Percentiles rank a stretch among this genome's conserved stretches.
These are phyloP conservation scores for Ceratonia siliqua DNA, from an alignment of 306 rosid species.

Conservation along the genomic window DNA sequence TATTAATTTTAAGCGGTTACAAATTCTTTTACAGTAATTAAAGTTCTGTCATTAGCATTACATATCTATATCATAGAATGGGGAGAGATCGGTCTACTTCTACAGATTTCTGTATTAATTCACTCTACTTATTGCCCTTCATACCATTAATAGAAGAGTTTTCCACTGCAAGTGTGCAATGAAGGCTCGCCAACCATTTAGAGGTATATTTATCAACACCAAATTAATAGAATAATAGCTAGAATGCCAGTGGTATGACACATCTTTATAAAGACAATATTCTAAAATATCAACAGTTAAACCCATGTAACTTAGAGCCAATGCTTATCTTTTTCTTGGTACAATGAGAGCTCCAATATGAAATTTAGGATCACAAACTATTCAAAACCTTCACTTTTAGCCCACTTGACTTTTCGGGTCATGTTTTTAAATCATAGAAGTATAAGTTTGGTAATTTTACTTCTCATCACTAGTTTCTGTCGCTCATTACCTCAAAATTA, in stretches of 20 bases:
- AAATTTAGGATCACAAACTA: too few species aligned
- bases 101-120: not conserved
- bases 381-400: too few species aligned
- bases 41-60: not conserved
- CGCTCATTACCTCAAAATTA: not conserved
- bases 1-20: not conserved
- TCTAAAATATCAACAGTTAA: not conserved
- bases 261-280: not conserved
- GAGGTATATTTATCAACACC: not conserved
- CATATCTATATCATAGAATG: not conserved
- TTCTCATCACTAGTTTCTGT: not conserved
- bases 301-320: not conserved
- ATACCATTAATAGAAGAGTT: not conserved
- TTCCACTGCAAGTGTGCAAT: not conserved
- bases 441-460: too few species aligned
- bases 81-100: not conserved
- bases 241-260: not conserved
- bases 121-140: not conserved
- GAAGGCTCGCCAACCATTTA: conserved; percentile 1
- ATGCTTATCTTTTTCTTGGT: too few species aligned
- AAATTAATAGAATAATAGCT: not conserved
- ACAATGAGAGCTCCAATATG: too few species aligned
- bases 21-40: not conserved
- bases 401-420: too few species aligned
- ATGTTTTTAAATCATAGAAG: too few species aligned